Conservation (phyloP, 768 basidiomycete genomes). For the Lepiota venenata region DNA sequence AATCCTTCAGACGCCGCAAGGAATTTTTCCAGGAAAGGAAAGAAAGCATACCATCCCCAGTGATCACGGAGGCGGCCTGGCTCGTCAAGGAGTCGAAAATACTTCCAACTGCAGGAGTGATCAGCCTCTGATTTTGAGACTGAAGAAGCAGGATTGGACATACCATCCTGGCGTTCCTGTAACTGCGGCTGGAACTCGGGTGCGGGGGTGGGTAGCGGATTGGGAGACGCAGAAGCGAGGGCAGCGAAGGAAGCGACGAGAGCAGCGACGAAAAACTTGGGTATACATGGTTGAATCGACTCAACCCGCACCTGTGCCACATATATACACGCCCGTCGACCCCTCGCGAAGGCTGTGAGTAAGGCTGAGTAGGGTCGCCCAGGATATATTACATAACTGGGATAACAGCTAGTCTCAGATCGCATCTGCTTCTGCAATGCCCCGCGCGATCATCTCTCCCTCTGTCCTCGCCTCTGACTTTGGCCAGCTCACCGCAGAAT, state of each 20-base stretch:
- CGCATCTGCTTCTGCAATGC: constrained; percentile 46
- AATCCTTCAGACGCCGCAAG: not conserved
- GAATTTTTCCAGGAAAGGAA: not conserved
- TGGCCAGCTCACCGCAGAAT: constrained; percentile 92
- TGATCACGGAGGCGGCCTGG: constrained; percentile 17
- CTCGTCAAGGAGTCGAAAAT: constrained; percentile 10
- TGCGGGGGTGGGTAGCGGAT: constrained; percentile 19
- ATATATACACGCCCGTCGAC: not conserved
- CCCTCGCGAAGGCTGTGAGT: constrained; percentile 6
- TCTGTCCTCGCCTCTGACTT: constrained; percentile 98
- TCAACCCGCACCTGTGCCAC: too few species aligned
- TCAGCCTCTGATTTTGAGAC: not conserved
- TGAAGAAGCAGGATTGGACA: not conserved
- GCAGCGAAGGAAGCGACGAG: constrained; percentile 32
- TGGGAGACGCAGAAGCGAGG: constrained; percentile 32
- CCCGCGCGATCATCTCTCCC: constrained; percentile 89
- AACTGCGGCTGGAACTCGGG: constrained; percentile 17
- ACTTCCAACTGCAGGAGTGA: constrained; percentile 30
- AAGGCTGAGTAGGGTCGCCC: not conserved
- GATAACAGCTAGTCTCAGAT: not conserved
- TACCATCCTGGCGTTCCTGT: constrained; percentile 41
- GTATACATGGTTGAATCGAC: constrained; percentile 36
- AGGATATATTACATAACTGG: constrained; percentile 4
- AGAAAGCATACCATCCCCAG: constrained; percentile 24
- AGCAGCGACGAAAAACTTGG: constrained; percentile 31